phyloP scores from a whole-genome alignment of 176 grass and related monocot genomes.

The Aegilops longissima region DNA sequence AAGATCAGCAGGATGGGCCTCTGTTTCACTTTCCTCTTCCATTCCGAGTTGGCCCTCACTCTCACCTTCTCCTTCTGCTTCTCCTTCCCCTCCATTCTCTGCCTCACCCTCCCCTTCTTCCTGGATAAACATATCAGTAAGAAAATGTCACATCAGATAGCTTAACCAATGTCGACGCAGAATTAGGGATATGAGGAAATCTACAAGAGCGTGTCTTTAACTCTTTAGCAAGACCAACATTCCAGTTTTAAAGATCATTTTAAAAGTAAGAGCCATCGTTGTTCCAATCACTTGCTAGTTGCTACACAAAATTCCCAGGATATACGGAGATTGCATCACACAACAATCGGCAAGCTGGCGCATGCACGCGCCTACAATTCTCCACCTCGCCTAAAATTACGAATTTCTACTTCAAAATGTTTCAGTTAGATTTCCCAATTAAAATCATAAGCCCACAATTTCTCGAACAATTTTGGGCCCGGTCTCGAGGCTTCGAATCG shows the following conservation, averaged over 20 bases:
- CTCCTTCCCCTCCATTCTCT: conserved; percentile 59
- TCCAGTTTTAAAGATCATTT: conserved; percentile 12
- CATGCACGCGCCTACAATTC: not conserved
- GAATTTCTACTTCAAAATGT: not conserved
- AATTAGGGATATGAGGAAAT: conserved; percentile 15
- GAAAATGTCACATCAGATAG: conserved; percentile 8
- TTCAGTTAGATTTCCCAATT: not conserved
- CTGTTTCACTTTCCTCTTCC: conserved; percentile 86
- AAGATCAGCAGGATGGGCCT: conserved; percentile 55
- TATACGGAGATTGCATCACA: not conserved
- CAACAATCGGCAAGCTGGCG: not conserved
- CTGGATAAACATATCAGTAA: conserved; percentile 39
- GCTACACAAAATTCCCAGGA: not conserved
- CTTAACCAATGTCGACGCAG: not conserved
- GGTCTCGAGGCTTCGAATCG: not conserved
- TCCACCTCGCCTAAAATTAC: not conserved
- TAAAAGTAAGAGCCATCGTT: not conserved
- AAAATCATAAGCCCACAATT: not conserved
- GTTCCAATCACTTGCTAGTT: conserved; percentile 12
- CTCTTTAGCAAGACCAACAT: not conserved
- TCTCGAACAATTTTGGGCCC: not conserved
- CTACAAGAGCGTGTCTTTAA: conserved; percentile 7
- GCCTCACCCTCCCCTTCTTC: conserved; percentile 86
- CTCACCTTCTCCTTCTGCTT: conserved; percentile 74
- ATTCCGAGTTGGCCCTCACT: conserved; percentile 78